Evolutionary conservation across 495 filamentous ascomycete species (phyloP), one percentile per base, ranked within the genome.

Genomic region (Aspergillus leporis): DNA sequence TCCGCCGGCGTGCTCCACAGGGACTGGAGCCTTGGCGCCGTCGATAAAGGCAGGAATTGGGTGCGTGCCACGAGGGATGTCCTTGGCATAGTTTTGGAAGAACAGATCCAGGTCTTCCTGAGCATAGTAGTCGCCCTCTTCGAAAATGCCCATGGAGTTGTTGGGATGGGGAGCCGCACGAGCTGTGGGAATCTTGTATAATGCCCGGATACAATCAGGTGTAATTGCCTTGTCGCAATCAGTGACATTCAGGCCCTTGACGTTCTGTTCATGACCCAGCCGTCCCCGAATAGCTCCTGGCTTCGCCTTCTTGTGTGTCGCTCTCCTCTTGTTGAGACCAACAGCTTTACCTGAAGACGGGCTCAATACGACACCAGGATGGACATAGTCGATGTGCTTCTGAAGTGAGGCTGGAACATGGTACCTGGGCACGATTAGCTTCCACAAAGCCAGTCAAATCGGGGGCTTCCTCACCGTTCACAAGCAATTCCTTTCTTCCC

Each of bases 41-140:
- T 85, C 76, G 48, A 84, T 69, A 1, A 63, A 61, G 18, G 77
- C 67, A 16, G 77, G 64, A 5, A 59, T 74, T 8, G 81, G 75
- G 14, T 74, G 68, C 13, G 75, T 78, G 43, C 71, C 74, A 3
- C 48, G 34, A 1, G 75, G 74, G 30, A 78, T 56, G 3, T 55
- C 23, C 46, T 2, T 59, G 23, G 66, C 64, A 13, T 74, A 48
- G 4, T 53, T 76, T 23, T 66, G 66, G 70, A 86, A 89, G 73
- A 85, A 90, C 5, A 78, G 63, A 60, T 87, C 70, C 16, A 90
- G 72, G 60, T 89, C 85, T 2, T 74, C 69, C 55, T 87, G 82
- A 34, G 80, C 61, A 66, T 78, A 81, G 25, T 71, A 61, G 59
- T 78, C 78, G 8, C 69, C 72, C 30, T 63, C 61, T 43, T 79